These are phyloP conservation scores for Puccinia novopanici DNA, from an alignment of 1,284 basidiomycete species.

Conservation along the genomic window DNA sequence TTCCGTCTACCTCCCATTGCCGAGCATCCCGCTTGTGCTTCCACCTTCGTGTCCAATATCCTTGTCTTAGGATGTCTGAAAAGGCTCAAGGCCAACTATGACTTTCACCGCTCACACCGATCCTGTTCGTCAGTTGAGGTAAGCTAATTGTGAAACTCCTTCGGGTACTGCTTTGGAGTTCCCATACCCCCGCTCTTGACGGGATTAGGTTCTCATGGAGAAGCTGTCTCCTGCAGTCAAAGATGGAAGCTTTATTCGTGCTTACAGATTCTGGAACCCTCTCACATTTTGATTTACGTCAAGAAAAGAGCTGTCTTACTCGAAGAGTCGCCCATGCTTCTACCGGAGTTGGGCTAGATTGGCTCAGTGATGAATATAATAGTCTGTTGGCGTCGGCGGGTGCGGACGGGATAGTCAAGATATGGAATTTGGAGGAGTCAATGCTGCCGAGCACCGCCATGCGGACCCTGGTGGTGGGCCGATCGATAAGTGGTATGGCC, in stretches of 20 bases:
- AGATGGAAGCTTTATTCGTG: no score
- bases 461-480: slow-evolving; percentile 29
- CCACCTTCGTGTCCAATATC: not conserved
- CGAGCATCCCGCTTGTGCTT: slow-evolving; percentile 2
- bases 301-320: slow-evolving; percentile 35
- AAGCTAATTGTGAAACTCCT: slow-evolving; percentile 4
- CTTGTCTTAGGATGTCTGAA: slow-evolving; percentile 26
- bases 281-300: slow-evolving; percentile 39
- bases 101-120: slow-evolving; percentile 37
- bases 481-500: slow-evolving; percentile 33
- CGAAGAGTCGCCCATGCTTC: slow-evolving; percentile 40
- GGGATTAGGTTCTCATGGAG: slow-evolving; percentile 35
- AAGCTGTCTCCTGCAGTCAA: no score
- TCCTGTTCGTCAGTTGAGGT: slow-evolving; percentile 40
- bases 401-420: slow-evolving; percentile 41
- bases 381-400: slow-evolving; percentile 32
- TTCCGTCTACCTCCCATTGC: not conserved
- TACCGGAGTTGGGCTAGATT: slow-evolving; percentile 38
- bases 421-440: slow-evolving; percentile 34
- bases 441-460: slow-evolving; percentile 26
- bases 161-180: not conserved
- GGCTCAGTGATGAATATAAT: slow-evolving; percentile 10
- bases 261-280: slow-evolving; percentile 44
- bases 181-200: not conserved
- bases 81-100: slow-evolving; percentile 23